Percentiles rank a stretch among this genome's conserved stretches.
These are phyloP conservation scores for Chiua virens DNA, from an alignment of 768 basidiomycete genomes.

Conservation along the genomic window DNA sequence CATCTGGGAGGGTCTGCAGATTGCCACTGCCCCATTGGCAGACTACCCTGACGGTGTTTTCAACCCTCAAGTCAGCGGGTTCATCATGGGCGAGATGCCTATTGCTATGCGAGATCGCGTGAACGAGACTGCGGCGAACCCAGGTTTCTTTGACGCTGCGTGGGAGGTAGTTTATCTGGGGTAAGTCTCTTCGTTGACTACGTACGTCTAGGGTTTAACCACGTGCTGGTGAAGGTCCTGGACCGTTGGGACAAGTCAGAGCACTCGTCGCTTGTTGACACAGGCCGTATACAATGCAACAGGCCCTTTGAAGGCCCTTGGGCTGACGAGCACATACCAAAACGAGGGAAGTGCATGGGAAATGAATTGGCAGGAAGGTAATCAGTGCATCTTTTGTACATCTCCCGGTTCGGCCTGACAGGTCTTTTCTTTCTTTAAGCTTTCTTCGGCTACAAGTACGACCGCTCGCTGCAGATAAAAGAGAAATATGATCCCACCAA, in stretches of 20 bases:
- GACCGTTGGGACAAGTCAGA: conserved; percentile 3
- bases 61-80: not conserved
- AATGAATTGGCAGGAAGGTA: conserved; percentile 14
- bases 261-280: not conserved
- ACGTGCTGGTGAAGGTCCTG: no score
- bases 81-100: conserved; percentile 10
- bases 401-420: no score
- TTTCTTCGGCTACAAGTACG: conserved; percentile 22
- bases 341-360: conserved; percentile 20
- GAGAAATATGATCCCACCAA: conserved; percentile 14
- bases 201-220: not conserved
- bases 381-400: no score
- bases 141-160: conserved; percentile 7
- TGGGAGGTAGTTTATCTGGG: conserved; percentile 14
- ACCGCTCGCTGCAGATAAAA: conserved; percentile 8
- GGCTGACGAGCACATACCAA: conserved; percentile 17
- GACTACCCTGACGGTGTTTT: not conserved
- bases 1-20: conserved; percentile 19
- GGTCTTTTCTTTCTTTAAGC: not conserved
- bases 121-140: conserved; percentile 17
- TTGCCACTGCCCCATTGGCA: conserved; percentile 8
- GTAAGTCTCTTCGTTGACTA: not conserved
- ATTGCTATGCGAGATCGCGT: not conserved
- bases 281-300: conserved; percentile 3
- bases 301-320: conserved; percentile 7